These are phyloP conservation scores for Stephania japonica DNA, from an alignment of 164 flowering plant genomes.

Conservation along the genomic window DNA sequence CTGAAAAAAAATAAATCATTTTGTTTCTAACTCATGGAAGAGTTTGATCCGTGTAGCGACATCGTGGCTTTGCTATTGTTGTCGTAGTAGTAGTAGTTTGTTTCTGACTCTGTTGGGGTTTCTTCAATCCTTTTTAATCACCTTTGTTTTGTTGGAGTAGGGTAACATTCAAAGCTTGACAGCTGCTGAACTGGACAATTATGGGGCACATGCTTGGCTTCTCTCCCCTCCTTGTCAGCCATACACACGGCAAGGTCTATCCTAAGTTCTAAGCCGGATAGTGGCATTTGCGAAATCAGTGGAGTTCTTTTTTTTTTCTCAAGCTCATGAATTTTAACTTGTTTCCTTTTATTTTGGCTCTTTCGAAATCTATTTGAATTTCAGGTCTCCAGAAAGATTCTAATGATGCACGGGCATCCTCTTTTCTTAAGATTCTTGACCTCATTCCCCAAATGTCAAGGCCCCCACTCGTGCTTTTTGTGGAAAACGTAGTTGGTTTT, in stretches of 20 bases:
- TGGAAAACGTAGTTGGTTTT: conserved; percentile 98
- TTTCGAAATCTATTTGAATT: conserved; percentile 1
- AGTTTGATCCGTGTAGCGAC: background rate
- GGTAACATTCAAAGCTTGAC: conserved; percentile 85
- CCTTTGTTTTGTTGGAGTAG: conserved; percentile 25
- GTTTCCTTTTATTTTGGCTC: background rate
- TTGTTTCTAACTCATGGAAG: background rate
- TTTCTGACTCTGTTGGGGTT: no score
- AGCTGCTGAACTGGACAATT: conserved; percentile 72
- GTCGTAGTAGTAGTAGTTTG: no score
- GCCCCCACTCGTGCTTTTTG: conserved; percentile 76
- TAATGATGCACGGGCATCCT: conserved; percentile 85
- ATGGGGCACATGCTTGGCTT: conserved; percentile 80
- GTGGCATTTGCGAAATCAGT: background rate
- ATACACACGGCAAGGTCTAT: conserved; percentile 93
- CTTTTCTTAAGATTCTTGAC: conserved; percentile 82
- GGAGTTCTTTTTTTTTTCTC: background rate
- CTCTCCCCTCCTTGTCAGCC: conserved; percentile 99
- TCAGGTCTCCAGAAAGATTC: conserved; percentile 91
- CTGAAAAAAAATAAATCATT: background rate
- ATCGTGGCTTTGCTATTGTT: background rate
- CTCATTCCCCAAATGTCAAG: conserved; percentile 44
- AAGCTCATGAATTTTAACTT: background rate
- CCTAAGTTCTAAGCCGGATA: background rate
- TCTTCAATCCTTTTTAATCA: no score